Base-by-base conservation (phyloP, 2,329 filamentous ascomycete genomes). In the Colletotrichum liriopes region DNA sequence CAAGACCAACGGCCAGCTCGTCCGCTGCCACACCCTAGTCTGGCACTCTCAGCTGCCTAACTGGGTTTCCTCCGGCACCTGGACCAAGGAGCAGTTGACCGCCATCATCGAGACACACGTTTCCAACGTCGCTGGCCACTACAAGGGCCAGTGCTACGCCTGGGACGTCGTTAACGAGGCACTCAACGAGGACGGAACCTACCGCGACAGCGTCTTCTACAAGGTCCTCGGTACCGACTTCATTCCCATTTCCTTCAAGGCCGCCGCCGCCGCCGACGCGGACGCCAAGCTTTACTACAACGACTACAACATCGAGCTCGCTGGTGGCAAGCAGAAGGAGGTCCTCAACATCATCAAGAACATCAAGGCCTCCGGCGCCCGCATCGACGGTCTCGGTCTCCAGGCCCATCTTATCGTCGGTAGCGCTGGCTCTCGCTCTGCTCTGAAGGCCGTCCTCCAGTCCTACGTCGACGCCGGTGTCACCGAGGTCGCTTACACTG, bases 121-220 rank as follows among this genome's bases (percentile, higher is more conserved):
- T 71, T 84, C 84, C 60, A 81, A 84, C 73, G 84, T 83, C 41
- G 82, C 83, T 3, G 77, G 75, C 23, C 81, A 87, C 77, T 87
- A 83, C 79, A 81, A 81, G 73, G 82, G 84, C 67, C 80, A 84
- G 62, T 86, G 86, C 77, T 84, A 84, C 73, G 80, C 82, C n/a
- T 89, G 86, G 86, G 86, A 88, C 62, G 86, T 88, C 1, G 81
- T 87, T 4, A 88, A 88, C 74, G 86, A 88, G 78, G 83, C 82
- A 26, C 72, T 73, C 32, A 82, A 85, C 72, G 84, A 84, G 11
- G 86, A 90, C 76, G 82, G 5, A 81, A 78, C 75, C 79, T 84
- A 60, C 41, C 68, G 67, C 59, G 75, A 80, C 61, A 77, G 76
- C 52, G 80, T 86, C 63, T 88, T 84, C 78, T 80, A 82, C 75